Conservation (phyloP, 768 basidiomycete species). For the Gymnopilus junonius region DNA sequence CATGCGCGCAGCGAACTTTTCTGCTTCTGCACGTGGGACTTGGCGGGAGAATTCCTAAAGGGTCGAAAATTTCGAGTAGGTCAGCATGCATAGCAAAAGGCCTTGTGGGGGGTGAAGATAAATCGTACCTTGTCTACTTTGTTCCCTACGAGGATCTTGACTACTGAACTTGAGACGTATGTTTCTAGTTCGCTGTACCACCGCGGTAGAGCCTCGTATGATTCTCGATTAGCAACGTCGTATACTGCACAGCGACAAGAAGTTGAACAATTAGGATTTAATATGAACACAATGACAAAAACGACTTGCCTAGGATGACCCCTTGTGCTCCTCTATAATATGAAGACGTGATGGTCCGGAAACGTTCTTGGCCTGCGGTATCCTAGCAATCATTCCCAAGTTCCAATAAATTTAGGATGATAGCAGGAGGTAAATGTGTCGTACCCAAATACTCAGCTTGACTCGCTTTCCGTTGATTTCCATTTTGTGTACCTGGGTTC, state of each 20-base stretch:
- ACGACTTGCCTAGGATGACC: slow-evolving; percentile 66
- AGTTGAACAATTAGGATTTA: background rate
- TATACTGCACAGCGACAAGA: slow-evolving; percentile 64
- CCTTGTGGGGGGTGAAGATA: background rate
- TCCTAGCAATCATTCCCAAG: slow-evolving; percentile 65
- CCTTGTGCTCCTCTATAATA: slow-evolving; percentile 94
- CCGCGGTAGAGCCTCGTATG: slow-evolving; percentile 91
- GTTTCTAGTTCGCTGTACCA: slow-evolving; percentile 96
- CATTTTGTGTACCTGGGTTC: slow-evolving; percentile 82
- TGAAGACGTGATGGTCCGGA: slow-evolving; percentile 91
- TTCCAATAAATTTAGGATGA: background rate
- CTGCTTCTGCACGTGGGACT: slow-evolving; percentile 78
- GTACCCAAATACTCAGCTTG: slow-evolving; percentile 96
- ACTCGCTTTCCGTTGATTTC: slow-evolving; percentile 80
- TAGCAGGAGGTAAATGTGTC: slow-evolving; percentile 34
- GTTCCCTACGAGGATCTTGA: slow-evolving; percentile 94
- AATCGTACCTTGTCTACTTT: slow-evolving; percentile 80
- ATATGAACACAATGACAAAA: background rate
- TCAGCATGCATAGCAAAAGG: background rate
- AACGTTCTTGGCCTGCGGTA: slow-evolving; percentile 96
- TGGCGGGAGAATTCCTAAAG: slow-evolving; percentile 87
- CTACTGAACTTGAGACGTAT: slow-evolving; percentile 83
- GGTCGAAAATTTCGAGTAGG: background rate
- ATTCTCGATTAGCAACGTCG: slow-evolving; percentile 91
- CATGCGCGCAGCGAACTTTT: slow-evolving; percentile 81